These are phyloP conservation scores for Auriscalpium vulgare DNA, from an alignment of 768 basidiomycete species.

Conservation along the genomic window DNA sequence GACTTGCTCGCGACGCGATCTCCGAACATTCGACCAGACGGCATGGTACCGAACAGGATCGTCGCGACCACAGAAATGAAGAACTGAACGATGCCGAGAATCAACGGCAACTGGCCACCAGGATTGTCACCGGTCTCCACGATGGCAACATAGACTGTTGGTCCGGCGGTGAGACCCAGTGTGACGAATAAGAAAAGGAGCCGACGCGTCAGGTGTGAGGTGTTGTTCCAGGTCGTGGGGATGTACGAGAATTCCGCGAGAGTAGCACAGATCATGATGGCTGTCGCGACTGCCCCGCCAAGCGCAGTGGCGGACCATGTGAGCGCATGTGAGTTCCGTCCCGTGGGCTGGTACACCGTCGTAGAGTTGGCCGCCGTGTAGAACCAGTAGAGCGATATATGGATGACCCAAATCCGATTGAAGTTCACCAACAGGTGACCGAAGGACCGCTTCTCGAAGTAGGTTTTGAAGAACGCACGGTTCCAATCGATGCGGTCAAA, in stretches of 20 bases:
- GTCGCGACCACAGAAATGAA: conserved; percentile 85
- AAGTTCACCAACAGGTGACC: conserved; percentile 98
- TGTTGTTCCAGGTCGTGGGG: conserved; percentile 98
- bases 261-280: conserved; percentile 95
- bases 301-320: conserved; percentile 91
- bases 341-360: conserved; percentile 53
- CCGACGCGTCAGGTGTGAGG: conserved; percentile 89
- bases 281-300: conserved; percentile 90
- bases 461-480: conserved; percentile 96
- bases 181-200: conserved; percentile 85
- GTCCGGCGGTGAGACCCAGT: conserved; percentile 84
- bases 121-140: conserved; percentile 50
- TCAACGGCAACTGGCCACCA: conserved; percentile 70
- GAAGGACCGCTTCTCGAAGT: conserved; percentile 94
- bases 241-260: conserved; percentile 95
- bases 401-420: conserved; percentile 98
- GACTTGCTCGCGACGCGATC: conserved; percentile 94
- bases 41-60: conserved; percentile 83
- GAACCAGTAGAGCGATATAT: conserved; percentile 91
- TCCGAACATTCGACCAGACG: conserved; percentile 97
- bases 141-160: conserved; percentile 91
- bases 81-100: conserved; percentile 95
- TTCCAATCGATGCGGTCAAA: conserved; percentile 98
- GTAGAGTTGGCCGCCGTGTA: conserved; percentile 95
- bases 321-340: conserved; percentile 64